Conservation (phyloP, 2,329 filamentous ascomycete species). For the Stagonosporopsis chrysanthemi region DNA sequence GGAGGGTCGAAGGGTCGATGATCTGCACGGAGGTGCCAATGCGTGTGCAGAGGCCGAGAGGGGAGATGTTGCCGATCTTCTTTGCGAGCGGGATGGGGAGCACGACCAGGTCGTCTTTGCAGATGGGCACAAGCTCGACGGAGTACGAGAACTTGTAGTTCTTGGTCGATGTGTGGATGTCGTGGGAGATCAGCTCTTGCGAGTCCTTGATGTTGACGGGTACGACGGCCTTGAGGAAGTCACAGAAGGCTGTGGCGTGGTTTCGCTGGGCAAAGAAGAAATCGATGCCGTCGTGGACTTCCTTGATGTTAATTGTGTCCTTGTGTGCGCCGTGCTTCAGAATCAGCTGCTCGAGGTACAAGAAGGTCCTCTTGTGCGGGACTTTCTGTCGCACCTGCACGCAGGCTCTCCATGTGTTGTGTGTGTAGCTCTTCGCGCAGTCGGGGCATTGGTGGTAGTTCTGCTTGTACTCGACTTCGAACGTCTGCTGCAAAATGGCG, state of each 20-base stretch:
- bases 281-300: constrained; percentile 93
- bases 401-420: constrained; percentile 91
- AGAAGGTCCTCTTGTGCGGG: constrained; percentile 86
- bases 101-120: constrained; percentile 96
- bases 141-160: constrained; percentile 96
- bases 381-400: constrained; percentile 98
- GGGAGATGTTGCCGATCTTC: constrained; percentile 85
- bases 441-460: constrained; percentile 94
- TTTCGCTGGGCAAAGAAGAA: constrained; percentile 93
- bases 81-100: constrained; percentile 89
- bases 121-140: constrained; percentile 88
- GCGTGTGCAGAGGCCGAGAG: constrained; percentile 83
- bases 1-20: constrained; percentile 87
- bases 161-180: constrained; percentile 87
- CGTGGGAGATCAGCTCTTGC: constrained; percentile 92
- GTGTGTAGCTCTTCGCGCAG: constrained; percentile 87
- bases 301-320: constrained; percentile 98
- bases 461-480: constrained; percentile 93
- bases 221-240: constrained; percentile 84
- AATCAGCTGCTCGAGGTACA: constrained; percentile 91
- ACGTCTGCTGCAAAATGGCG: constrained; percentile 85
- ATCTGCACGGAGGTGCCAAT: constrained; percentile 91
- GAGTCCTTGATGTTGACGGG: constrained; percentile 82
- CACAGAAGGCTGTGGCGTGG: constrained; percentile 89
- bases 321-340: constrained; percentile 82